Evolutionary conservation across 169 alveolate genomes (phyloP).

Genomic region (Toxoplasma gondii): DNA sequence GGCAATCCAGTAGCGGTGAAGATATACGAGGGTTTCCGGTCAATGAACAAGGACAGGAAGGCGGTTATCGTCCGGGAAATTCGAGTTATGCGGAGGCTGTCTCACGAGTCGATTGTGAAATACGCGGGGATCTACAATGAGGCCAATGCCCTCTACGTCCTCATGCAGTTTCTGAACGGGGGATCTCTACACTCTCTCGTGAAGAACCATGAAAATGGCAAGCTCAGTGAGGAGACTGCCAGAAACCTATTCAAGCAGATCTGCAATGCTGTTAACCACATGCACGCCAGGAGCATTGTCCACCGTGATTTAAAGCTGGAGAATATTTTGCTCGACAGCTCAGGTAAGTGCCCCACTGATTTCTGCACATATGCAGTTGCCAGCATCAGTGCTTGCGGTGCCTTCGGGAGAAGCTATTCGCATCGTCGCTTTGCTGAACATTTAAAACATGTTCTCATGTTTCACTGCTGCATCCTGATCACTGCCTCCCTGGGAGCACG

Average conservation of each 20-base stretch:
- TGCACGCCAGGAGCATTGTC: constrained; percentile 81
- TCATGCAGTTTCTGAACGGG: constrained; percentile 85
- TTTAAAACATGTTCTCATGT: neutral
- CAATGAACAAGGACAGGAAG: constrained; percentile 79
- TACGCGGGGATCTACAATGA: constrained; percentile 62
- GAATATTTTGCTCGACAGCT: constrained; percentile 80
- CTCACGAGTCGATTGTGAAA: constrained; percentile 81
- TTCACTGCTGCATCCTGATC: neutral
- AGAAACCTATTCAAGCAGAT: constrained; percentile 73
- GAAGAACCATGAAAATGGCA: constrained; percentile 76
- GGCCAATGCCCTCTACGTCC: constrained; percentile 69
- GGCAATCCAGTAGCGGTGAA: constrained; percentile 84
- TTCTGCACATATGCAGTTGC: neutral
- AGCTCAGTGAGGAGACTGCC: constrained; percentile 81
- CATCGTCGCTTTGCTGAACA: neutral
- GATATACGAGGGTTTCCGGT: constrained; percentile 84
- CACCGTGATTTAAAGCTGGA: constrained; percentile 90
- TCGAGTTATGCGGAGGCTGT: constrained; percentile 77
- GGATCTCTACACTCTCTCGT: constrained; percentile 81
- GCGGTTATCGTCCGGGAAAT: constrained; percentile 84
- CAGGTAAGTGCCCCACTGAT: constrained; percentile 52
- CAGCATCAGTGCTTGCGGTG: neutral
- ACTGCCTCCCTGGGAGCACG: neutral
- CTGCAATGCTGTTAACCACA: constrained; percentile 75
- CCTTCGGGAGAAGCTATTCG: neutral